Evolutionary conservation across 1,284 basidiomycete genomes (phyloP).

Genomic region (Melampsora americana): DNA sequence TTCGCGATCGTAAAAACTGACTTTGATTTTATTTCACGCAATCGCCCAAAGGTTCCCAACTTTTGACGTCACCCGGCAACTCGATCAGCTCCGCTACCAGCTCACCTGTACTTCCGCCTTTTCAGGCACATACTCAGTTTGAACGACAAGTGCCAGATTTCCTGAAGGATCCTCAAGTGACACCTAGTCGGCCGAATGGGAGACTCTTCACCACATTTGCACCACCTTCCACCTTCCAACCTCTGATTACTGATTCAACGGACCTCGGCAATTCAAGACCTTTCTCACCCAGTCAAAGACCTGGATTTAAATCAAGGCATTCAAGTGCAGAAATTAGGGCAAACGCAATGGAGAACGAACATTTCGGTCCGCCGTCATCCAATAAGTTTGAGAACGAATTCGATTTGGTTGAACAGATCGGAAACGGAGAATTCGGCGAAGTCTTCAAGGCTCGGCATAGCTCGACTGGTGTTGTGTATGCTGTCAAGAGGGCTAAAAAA

Average conservation of each 20-base stretch:
- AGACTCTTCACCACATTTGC: constrained; percentile 25
- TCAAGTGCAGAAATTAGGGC: background rate
- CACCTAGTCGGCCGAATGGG: constrained; percentile 25
- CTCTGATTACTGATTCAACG: constrained; percentile 1
- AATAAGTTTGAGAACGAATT: constrained; percentile 23
- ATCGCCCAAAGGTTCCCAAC: constrained; percentile 15
- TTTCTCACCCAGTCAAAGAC: constrained; percentile 1
- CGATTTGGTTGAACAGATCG: constrained; percentile 21
- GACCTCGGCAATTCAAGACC: background rate
- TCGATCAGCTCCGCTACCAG: constrained; percentile 29
- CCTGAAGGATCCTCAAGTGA: constrained; percentile 33
- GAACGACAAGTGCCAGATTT: constrained; percentile 1
- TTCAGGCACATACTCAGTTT: background rate
- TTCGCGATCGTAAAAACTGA: background rate
- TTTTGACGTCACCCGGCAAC: constrained; percentile 34
- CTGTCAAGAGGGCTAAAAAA: constrained; percentile 87
- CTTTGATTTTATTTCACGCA: background rate
- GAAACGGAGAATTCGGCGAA: constrained; percentile 37
- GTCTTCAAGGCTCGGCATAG: constrained; percentile 26
- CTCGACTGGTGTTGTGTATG: constrained; percentile 63
- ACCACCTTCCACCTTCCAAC: constrained; percentile 18
- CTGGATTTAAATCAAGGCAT: constrained; percentile 18
- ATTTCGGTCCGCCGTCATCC: background rate
- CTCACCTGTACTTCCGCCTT: constrained; percentile 29
- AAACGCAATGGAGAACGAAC: background rate